Percentiles rank a stretch among this genome's conserved stretches.
phyloP scores from a whole-genome alignment of 108 stramenopile genomes.

The Skeletonema marinoi region DNA sequence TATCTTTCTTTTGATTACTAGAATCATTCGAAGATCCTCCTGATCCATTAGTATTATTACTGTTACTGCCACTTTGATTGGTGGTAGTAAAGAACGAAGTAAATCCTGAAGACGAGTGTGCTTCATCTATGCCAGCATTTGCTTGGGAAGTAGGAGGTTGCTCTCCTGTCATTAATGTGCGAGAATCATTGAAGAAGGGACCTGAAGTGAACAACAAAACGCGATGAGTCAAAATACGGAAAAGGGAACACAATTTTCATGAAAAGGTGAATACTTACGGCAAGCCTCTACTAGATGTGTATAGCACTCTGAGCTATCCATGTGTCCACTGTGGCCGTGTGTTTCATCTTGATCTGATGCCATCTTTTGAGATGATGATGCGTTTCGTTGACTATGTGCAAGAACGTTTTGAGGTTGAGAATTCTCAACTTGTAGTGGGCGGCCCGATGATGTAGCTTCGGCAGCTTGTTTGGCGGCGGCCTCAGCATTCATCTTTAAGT shows the following conservation, averaged over 20 bases:
- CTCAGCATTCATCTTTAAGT: not conserved
- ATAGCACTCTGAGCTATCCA: constrained; percentile 19
- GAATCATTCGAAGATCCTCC: constrained; percentile 7
- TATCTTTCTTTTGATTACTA: constrained; percentile 2
- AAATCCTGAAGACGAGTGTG: constrained; percentile 49
- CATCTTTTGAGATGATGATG: not conserved
- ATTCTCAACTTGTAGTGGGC: not conserved
- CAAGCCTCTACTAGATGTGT: constrained; percentile 37
- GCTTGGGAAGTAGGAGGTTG: not conserved
- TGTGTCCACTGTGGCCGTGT: not conserved
- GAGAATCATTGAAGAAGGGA: constrained; percentile 31
- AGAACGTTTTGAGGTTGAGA: not conserved
- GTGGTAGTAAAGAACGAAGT: constrained; percentile 58
- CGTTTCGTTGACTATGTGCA: not conserved
- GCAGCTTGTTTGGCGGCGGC: not conserved
- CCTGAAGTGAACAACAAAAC: not conserved
- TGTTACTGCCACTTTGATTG: constrained; percentile 27
- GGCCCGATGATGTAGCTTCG: not conserved
- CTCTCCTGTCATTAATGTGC: constrained; percentile 4
- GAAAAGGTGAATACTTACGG: not conserved
- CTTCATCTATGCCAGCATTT: constrained; percentile 12
- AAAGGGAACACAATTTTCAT: not conserved
- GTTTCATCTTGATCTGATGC: not conserved
- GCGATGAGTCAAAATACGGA: not conserved
- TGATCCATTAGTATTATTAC: constrained; percentile 19